Conservation (phyloP, 2,329 filamentous ascomycete species). For the Penicillium aurantiogriseum region DNA sequence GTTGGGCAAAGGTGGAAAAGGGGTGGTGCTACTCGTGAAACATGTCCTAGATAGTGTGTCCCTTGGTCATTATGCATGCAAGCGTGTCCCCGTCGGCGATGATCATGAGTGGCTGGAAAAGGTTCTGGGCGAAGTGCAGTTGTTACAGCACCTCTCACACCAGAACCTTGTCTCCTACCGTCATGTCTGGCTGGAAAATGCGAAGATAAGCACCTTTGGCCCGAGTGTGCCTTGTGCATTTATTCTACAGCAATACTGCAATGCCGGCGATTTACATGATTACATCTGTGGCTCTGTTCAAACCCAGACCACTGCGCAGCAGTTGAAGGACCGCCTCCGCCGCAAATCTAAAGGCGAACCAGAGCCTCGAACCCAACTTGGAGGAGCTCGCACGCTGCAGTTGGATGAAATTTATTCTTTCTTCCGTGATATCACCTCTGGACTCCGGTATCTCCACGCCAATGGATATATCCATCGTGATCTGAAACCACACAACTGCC, state of each 20-base stretch:
- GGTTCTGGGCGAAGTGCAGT: constrained; percentile 86
- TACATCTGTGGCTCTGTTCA: constrained; percentile 74
- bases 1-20: constrained; percentile 86
- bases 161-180: constrained; percentile 95
- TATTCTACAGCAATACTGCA: constrained; percentile 97
- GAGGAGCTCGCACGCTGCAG: constrained; percentile 56
- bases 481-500: constrained; percentile 92
- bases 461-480: constrained; percentile 96
- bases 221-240: constrained; percentile 93
- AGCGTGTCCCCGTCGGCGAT: constrained; percentile 91
- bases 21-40: constrained; percentile 88
- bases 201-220: constrained; percentile 77
- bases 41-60: constrained; percentile 88
- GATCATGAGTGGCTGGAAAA: constrained; percentile 96
- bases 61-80: constrained; percentile 91
- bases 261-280: constrained; percentile 82
- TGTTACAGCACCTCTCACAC: constrained; percentile 87
- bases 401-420: constrained; percentile 97
- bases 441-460: constrained; percentile 81
- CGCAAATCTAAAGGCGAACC: constrained; percentile 74
- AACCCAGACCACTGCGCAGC: constrained; percentile 67
- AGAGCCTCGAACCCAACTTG: constrained; percentile 59
- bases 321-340: constrained; percentile 83
- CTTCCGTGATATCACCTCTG: constrained; percentile 92
- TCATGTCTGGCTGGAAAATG: constrained; percentile 95